phyloP scores from a whole-genome alignment of 1,284 basidiomycete genomes.

The Wallemia ichthyophaga region DNA sequence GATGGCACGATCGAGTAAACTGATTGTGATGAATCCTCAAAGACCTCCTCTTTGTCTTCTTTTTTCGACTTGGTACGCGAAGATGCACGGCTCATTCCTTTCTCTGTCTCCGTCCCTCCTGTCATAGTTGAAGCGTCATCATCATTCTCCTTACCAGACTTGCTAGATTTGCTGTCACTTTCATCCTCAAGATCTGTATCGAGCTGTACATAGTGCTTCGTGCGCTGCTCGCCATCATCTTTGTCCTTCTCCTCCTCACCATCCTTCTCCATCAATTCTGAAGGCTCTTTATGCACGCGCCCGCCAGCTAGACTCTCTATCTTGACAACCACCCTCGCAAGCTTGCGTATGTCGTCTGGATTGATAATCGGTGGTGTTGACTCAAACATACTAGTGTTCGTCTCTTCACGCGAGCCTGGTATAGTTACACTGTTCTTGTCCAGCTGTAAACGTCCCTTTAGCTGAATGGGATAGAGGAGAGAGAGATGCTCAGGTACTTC shows the following conservation, averaged over 20 bases:
- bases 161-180: neutral
- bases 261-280: constrained; percentile 12
- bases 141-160: neutral
- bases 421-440: constrained; percentile 16
- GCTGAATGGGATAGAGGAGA: constrained; percentile 44
- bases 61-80: constrained; percentile 2
- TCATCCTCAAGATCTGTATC: neutral
- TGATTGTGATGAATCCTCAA: constrained; percentile 15
- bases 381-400: constrained; percentile 18
- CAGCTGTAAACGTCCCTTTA: constrained; percentile 41
- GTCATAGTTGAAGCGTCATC: constrained; percentile 7
- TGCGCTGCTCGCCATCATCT: constrained; percentile 9
- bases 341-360: constrained; percentile 42
- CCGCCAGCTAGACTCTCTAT: constrained; percentile 48
- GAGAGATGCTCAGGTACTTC: constrained; percentile 51
- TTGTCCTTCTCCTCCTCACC: constrained; percentile 8
- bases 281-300: constrained; percentile 27
- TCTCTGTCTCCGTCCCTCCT: constrained; percentile 3
- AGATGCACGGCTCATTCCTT: constrained; percentile 1
- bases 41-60: too few relatives aligned
- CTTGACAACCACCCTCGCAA: constrained; percentile 46
- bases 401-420: constrained; percentile 18
- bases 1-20: constrained; percentile 26
- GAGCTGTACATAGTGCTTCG: constrained; percentile 2
- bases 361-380: constrained; percentile 33